Base-by-base conservation (phyloP, 2,329 filamentous ascomycete species). In the Fusarium nurragi region DNA sequence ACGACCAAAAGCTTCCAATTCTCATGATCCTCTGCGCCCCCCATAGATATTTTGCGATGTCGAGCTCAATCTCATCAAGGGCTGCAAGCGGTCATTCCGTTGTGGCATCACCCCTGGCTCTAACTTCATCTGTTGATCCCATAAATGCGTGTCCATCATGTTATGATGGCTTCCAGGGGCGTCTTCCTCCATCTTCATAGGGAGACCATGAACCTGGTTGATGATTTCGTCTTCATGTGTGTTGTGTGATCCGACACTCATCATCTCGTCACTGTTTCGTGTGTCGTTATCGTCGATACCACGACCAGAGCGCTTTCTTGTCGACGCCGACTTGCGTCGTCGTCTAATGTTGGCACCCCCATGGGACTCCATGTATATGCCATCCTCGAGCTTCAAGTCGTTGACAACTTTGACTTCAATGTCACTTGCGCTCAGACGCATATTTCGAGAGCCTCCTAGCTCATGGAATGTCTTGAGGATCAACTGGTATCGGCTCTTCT, bases 321-420 rank as follows among this genome's bases (percentile, higher is more conserved):
- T 46, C 11, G 66, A 70, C 58, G 75, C 77, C n/a, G 77, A 72
- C 58, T 79, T 81, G 40, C 78, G 77, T n/a, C 81, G 78, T 5
- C 81, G 77, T 25, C 77, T 76, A 6, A 77, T 64, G 37, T 70
- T 67, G 14, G 75, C 69, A 39, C 79, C 79, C 7, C 72, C 75
- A 18, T 77, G 71, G 25, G 78, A 73, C 41, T 82, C 77, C 41
- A 78, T 73, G 55, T 79, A 78, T 19, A 80, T 54, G 5, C 77
- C 74, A 54, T 80, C 75, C 44, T 79, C 77, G 16, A 77, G 70
- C 41, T 74, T 77, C 30, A 78, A 71, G 52, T 83, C 80, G 60
- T 74, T 75, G 51, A 84, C 80, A 3, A 86, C 75, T 65, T 81
- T 81, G 67, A 80, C 77, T 60, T 84, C 80, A 36, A 86, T 77